Conservation (phyloP, 306 rosid genomes). For the Coriaria nepalensis region DNA sequence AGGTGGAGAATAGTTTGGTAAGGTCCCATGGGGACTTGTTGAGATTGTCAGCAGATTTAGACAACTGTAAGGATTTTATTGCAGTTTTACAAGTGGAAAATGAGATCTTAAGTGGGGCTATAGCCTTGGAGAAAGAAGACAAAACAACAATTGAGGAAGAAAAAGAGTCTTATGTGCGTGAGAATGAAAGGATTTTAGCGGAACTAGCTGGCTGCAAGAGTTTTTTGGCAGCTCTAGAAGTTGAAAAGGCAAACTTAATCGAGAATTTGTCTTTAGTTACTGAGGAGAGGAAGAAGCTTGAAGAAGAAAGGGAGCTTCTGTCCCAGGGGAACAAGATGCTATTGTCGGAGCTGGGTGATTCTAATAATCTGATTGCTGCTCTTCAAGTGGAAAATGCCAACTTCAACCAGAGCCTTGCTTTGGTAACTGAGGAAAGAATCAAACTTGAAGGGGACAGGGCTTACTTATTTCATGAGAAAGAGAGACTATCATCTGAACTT, state of each 20-base stretch:
- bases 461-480: slow-evolving; percentile 33
- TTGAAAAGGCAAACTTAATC: slow-evolving; percentile 41
- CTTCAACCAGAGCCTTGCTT: slow-evolving; percentile 37
- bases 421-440: slow-evolving; percentile 35
- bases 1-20: slow-evolving; percentile 44
- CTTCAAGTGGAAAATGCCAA: slow-evolving; percentile 39
- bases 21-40: slow-evolving; percentile 37
- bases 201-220: slow-evolving; percentile 34
- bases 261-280: slow-evolving; percentile 36
- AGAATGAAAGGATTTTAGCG: slow-evolving; percentile 46
- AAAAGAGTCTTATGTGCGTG: slow-evolving; percentile 30
- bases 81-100: slow-evolving; percentile 49
- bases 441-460: slow-evolving; percentile 47
- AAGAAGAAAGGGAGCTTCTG: slow-evolving; percentile 37
- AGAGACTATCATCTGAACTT: slow-evolving; percentile 35
- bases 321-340: slow-evolving; percentile 38
- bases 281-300: slow-evolving; percentile 37
- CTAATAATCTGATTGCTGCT: slow-evolving; percentile 34
- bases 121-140: slow-evolving; percentile 33
- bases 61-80: slow-evolving; percentile 47
- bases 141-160: slow-evolving; percentile 40
- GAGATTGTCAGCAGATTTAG: slow-evolving; percentile 46
- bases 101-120: slow-evolving; percentile 31
- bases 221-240: slow-evolving; percentile 34
- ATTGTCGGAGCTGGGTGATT: slow-evolving; percentile 33